A percentile compares a stretch with the other conserved stretches of the same genome.
phyloP scores from a whole-genome alignment of 352 stramenopile genomes.

The Globisporangium rhizosaccharum region DNA sequence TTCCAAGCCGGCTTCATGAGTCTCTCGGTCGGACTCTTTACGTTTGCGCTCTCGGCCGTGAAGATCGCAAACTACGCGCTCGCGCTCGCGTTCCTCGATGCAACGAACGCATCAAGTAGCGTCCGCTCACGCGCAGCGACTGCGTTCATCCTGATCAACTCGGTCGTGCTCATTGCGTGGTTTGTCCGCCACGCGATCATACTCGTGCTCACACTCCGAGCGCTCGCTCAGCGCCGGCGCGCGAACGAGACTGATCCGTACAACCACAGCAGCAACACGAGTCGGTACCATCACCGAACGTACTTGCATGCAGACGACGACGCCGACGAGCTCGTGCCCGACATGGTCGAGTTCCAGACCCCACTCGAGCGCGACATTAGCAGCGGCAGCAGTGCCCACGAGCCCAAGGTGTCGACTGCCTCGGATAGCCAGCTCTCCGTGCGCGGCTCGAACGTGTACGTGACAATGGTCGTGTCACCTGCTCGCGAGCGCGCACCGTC shows the following conservation, averaged over 20 bases:
- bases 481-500: conserved; percentile 5
- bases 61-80: conserved; percentile 60
- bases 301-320: background rate
- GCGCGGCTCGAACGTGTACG: conserved; percentile 14
- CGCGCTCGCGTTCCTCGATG: conserved; percentile 50
- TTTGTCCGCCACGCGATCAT: conserved; percentile 58
- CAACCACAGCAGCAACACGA: background rate
- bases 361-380: conserved; percentile 2
- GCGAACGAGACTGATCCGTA: background rate
- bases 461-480: conserved; percentile 14
- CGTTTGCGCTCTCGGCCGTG: conserved; percentile 38
- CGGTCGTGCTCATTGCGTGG: conserved; percentile 49
- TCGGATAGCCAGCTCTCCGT: background rate
- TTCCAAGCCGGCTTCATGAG: conserved; percentile 33
- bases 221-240: conserved; percentile 3
- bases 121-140: conserved; percentile 31
- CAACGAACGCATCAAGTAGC: conserved; percentile 30
- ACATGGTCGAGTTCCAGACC: conserved; percentile 17
- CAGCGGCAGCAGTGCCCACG: background rate
- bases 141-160: conserved; percentile 66
- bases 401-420: background rate
- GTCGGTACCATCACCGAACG: background rate
- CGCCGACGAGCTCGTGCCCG: conserved; percentile 4
- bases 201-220: conserved; percentile 17
- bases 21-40: conserved; percentile 39